These are phyloP conservation scores for Parastagonospora nodorum DNA, from an alignment of 2,329 filamentous ascomycete species.

Conservation along the genomic window DNA sequence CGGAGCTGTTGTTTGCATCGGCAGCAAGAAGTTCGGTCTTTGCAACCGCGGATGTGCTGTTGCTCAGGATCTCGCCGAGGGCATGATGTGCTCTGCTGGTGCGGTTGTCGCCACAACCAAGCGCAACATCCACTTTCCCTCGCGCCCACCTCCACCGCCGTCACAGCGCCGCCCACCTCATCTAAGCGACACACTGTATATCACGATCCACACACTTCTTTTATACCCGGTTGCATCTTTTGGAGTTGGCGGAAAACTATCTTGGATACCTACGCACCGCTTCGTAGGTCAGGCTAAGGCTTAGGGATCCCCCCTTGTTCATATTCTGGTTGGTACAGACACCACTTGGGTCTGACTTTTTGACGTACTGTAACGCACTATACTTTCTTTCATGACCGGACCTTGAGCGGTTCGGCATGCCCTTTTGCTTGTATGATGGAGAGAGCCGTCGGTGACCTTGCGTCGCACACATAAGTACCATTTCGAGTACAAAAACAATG, in stretches of 20 bases:
- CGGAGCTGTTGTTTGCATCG: conserved; percentile 52
- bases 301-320: conserved; percentile 19
- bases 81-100: conserved; percentile 49
- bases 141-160: conserved; percentile 38
- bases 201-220: conserved; percentile 1
- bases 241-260: conserved; percentile 26
- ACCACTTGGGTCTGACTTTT: conserved; percentile 15
- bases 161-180: conserved; percentile 27
- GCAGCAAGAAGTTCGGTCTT: conserved; percentile 48
- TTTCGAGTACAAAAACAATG: conserved; percentile 16
- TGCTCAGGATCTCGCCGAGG: conserved; percentile 47
- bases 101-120: conserved; percentile 19
- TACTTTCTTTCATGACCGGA: conserved; percentile 21
- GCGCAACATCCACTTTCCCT: conserved; percentile 26
- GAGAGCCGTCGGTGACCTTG: conserved; percentile 17
- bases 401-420: conserved; percentile 16
- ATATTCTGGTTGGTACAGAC: conserved; percentile 14
- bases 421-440: conserved; percentile 15
- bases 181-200: conserved; percentile 17
- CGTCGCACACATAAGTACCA: conserved; percentile 13
- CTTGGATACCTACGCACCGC: conserved; percentile 10
- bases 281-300: conserved; percentile 11
- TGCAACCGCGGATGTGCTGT: conserved; percentile 52
- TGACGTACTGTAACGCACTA: conserved; percentile 11
- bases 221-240: conserved; percentile 20